Evolutionary conservation across 257 asterid genomes (phyloP).

Genomic region (Petunia secreta): DNA sequence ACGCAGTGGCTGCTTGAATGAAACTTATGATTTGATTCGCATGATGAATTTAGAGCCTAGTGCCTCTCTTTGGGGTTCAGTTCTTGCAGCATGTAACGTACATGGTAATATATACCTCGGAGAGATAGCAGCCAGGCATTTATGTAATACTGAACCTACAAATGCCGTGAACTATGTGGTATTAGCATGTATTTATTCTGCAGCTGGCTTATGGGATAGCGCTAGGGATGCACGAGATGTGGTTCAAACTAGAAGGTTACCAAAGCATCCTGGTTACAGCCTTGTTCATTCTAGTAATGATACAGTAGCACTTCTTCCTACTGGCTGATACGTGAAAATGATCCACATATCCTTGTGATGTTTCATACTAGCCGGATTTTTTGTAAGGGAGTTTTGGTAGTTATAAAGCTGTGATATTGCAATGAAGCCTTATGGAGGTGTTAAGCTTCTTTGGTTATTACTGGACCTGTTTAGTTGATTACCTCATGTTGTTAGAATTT

Average conservation of each 20-base stretch:
- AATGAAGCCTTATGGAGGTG: not conserved
- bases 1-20: constrained; percentile 46
- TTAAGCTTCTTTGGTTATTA: not conserved
- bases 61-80: constrained; percentile 45
- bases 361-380: not conserved
- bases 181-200: constrained; percentile 52
- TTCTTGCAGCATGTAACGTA: constrained; percentile 54
- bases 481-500: not conserved
- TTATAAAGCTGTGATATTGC: not conserved
- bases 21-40: constrained; percentile 47
- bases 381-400: not conserved
- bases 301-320: constrained; percentile 4
- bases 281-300: constrained; percentile 28
- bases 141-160: constrained; percentile 38
- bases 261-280: constrained; percentile 46
- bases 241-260: constrained; percentile 31
- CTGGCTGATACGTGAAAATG: constrained; percentile 24
- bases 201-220: constrained; percentile 46
- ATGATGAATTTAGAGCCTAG: constrained; percentile 25
- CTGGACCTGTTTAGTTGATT: not conserved
- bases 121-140: constrained; percentile 38
- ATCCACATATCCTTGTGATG: not conserved
- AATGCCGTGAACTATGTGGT: constrained; percentile 44
- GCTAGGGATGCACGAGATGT: constrained; percentile 40
- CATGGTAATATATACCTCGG: constrained; percentile 44